phyloP scores from a whole-genome alignment of 495 filamentous ascomycete species.

The Amphirosellinia nigrospora region DNA sequence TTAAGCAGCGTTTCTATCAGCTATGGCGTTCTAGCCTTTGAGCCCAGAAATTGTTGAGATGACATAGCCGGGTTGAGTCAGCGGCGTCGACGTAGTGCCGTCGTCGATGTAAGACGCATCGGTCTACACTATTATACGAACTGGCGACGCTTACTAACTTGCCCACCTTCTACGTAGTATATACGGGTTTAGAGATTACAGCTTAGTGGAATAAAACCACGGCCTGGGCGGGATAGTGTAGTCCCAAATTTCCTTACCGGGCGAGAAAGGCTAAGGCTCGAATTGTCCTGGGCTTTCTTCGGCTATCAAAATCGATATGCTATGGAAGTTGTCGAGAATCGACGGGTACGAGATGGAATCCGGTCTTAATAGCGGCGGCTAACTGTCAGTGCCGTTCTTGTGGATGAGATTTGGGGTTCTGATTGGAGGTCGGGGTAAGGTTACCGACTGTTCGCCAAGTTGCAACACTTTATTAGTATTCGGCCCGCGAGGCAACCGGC shows the following conservation, averaged over 20 bases:
- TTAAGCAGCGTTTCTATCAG: slow-evolving; percentile 6
- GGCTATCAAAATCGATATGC: background rate
- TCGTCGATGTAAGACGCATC: background rate
- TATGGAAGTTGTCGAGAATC: background rate
- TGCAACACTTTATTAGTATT: slow-evolving; percentile 36
- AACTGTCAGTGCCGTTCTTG: slow-evolving; percentile 10
- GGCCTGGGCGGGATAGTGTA: background rate
- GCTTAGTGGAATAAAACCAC: background rate
- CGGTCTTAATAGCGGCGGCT: slow-evolving; percentile 5
- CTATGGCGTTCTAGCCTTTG: slow-evolving; percentile 12
- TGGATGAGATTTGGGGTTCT: background rate
- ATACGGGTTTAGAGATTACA: too few relatives aligned
- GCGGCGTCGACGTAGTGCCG: background rate
- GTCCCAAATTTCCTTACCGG: background rate
- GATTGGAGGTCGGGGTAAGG: slow-evolving; percentile 32
- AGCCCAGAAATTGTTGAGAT: background rate
- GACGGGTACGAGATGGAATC: background rate
- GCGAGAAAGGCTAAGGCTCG: background rate
- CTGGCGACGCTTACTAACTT: background rate
- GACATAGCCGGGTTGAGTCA: background rate
- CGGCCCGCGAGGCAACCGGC: slow-evolving; percentile 33
- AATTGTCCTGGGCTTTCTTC: background rate
- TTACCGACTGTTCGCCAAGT: slow-evolving; percentile 35
- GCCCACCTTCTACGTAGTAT: background rate
- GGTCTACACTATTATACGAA: background rate